Evolutionary conservation across 768 basidiomycete genomes (phyloP).

Genomic region (Russula foetens): DNA sequence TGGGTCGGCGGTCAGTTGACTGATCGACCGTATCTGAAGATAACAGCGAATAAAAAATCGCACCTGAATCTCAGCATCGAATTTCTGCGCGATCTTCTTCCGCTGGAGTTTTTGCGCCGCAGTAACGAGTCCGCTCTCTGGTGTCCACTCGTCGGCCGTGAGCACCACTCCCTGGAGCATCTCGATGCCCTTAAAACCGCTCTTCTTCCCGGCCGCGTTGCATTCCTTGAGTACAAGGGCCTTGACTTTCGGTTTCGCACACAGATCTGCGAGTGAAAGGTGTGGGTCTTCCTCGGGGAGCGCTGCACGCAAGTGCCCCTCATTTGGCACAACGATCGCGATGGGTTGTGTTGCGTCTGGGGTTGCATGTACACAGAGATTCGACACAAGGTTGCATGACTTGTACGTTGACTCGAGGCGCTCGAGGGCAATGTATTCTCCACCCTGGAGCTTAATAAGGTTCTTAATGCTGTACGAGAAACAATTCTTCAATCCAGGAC

Average conservation of each 20-base stretch:
- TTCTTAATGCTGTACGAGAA: slow-evolving; percentile 63
- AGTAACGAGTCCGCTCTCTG: slow-evolving; percentile 81
- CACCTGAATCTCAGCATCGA: slow-evolving; percentile 56
- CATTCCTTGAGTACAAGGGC: slow-evolving; percentile 66
- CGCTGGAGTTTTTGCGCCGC: slow-evolving; percentile 90
- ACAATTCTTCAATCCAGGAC: background rate
- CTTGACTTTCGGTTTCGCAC: slow-evolving; percentile 44
- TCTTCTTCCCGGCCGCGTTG: slow-evolving; percentile 78
- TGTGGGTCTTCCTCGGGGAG: slow-evolving; percentile 37
- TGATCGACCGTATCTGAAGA: background rate
- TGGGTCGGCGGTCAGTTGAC: background rate
- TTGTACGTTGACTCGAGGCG: slow-evolving; percentile 85
- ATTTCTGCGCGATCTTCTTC: slow-evolving; percentile 58
- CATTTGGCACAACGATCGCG: slow-evolving; percentile 80
- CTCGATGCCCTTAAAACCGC: slow-evolving; percentile 74
- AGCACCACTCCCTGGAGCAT: slow-evolving; percentile 68
- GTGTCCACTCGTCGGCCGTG: slow-evolving; percentile 85
- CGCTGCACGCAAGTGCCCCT: slow-evolving; percentile 55
- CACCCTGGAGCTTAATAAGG: slow-evolving; percentile 74
- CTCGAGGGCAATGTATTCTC: slow-evolving; percentile 92
- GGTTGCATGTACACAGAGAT: slow-evolving; percentile 78
- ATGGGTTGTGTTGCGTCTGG: slow-evolving; percentile 75
- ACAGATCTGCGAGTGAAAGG: slow-evolving; percentile 44
- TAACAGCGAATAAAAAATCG: slow-evolving; percentile 6
- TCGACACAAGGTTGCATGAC: slow-evolving; percentile 66